Percentiles rank a stretch among this genome's conserved stretches.
These are phyloP conservation scores for Taphrina communis DNA, from an alignment of 1,139 yeast species.

Conservation along the genomic window DNA sequence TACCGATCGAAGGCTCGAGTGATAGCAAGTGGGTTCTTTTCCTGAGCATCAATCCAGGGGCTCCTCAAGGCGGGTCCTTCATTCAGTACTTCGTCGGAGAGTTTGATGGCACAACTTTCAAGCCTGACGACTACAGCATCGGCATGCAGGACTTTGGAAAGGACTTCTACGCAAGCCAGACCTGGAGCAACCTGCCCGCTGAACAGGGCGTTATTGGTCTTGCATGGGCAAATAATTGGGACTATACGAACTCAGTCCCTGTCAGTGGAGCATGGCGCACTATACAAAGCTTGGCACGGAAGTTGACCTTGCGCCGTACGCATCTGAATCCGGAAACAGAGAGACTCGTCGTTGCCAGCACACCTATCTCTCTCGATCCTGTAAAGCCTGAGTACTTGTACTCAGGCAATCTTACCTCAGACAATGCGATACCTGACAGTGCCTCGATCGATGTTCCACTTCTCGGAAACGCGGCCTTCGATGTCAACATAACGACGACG, in stretches of 20 bases:
- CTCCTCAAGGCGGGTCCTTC: constrained; percentile 54
- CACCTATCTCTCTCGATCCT: constrained; percentile 15
- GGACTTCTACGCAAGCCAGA: constrained; percentile 40
- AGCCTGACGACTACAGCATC: constrained; percentile 48
- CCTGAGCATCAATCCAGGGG: constrained; percentile 54
- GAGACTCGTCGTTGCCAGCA: constrained; percentile 20
- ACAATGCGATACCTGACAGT: not conserved
- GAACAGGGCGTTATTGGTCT: constrained; percentile 37
- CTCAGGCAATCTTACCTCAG: not conserved
- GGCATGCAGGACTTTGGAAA: constrained; percentile 34
- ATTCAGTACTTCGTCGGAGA: constrained; percentile 55
- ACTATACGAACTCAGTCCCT: constrained; percentile 40
- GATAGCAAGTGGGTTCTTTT: constrained; percentile 53
- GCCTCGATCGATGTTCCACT: constrained; percentile 13
- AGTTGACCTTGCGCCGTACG: constrained; percentile 28
- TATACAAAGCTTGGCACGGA: constrained; percentile 34
- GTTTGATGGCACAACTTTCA: constrained; percentile 53
- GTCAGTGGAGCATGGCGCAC: constrained; percentile 29
- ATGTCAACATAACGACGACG: constrained; percentile 18
- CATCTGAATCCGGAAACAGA: constrained; percentile 13
- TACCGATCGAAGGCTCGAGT: constrained; percentile 48
- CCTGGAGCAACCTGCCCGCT: constrained; percentile 36
- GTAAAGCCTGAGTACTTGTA: constrained; percentile 15
- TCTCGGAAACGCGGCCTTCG: constrained; percentile 28
- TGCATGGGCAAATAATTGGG: constrained; percentile 42